These are phyloP conservation scores for Funneliformis caledonium DNA, from an alignment of 371 early-diverging fungal genomes.

Conservation along the genomic window DNA sequence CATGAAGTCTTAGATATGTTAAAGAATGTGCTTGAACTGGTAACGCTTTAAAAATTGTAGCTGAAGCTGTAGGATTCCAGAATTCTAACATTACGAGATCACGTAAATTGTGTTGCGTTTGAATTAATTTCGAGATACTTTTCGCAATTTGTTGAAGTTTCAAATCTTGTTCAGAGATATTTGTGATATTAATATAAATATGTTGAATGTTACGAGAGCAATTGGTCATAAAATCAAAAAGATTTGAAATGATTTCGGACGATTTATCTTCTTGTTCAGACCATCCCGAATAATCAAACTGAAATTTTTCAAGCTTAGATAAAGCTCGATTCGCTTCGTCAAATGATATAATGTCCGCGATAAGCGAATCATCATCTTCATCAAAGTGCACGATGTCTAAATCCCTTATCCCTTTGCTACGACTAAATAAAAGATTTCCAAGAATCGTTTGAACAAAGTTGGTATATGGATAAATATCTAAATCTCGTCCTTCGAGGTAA, in stretches of 20 bases:
- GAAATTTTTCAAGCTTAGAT: constrained; percentile 18
- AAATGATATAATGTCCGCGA: constrained; percentile 14
- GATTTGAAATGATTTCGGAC: constrained; percentile 19
- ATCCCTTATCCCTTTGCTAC: constrained; percentile 11
- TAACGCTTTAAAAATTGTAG: constrained; percentile 13
- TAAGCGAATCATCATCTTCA: constrained; percentile 27
- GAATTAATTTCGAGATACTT: constrained; percentile 5
- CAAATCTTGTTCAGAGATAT: not conserved
- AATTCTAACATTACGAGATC: constrained; percentile 3
- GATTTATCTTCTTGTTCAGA: not conserved
- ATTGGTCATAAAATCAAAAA: constrained; percentile 20
- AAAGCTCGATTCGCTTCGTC: not conserved
- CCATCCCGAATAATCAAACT: constrained; percentile 14
- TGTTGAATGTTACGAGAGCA: constrained; percentile 20
- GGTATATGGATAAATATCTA: not conserved
- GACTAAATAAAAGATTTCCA: constrained; percentile 13
- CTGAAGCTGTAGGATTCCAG: not conserved
- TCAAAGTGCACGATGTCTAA: constrained; percentile 15
- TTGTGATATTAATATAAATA: constrained; percentile 22
- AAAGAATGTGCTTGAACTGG: not conserved
- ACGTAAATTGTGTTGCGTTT: constrained; percentile 7
- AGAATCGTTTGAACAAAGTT: constrained; percentile 1
- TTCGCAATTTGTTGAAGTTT: not conserved
- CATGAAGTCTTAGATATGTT: constrained; percentile 11
- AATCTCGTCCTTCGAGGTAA: not conserved